phyloP scores from a whole-genome alignment of 169 alveolate species.

The Plasmodium berghei region DNA sequence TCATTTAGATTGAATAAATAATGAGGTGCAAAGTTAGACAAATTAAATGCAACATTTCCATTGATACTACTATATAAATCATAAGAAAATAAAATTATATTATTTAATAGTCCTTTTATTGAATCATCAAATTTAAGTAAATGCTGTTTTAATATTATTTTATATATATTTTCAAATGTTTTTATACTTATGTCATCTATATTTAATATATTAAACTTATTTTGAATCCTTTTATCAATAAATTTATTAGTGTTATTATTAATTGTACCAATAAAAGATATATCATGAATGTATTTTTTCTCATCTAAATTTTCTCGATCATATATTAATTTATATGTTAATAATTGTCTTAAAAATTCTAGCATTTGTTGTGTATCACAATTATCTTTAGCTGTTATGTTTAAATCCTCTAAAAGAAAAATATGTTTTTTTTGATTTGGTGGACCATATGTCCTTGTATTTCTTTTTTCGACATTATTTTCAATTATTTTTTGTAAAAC shows the following conservation, averaged over 20 bases:
- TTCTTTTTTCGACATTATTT: constrained; percentile 91
- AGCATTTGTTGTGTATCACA: constrained; percentile 96
- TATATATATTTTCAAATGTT: constrained; percentile 89
- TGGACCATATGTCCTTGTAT: constrained; percentile 95
- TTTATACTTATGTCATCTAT: constrained; percentile 91
- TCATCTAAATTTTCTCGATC: constrained; percentile 94
- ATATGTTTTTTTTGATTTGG: constrained; percentile 93
- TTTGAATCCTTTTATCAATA: constrained; percentile 93
- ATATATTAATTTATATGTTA: constrained; percentile 89
- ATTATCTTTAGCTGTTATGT: constrained; percentile 95
- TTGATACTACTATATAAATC: constrained; percentile 86
- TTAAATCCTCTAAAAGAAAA: constrained; percentile 95
- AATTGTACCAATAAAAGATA: constrained; percentile 94
- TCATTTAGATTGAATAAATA: constrained; percentile 93
- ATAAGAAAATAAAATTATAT: constrained; percentile 89
- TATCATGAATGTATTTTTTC: constrained; percentile 93
- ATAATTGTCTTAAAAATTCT: constrained; percentile 91
- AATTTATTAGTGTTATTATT: constrained; percentile 96
- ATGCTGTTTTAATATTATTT: constrained; percentile 91
- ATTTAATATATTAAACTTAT: constrained; percentile 93
- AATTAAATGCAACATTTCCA: constrained; percentile 72
- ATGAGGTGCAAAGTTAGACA: constrained; percentile 92
- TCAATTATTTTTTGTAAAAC: constrained; percentile 87
- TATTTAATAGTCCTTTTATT: constrained; percentile 85
- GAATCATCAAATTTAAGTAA: constrained; percentile 89